These are phyloP conservation scores for Polytolypa hystricis DNA, from an alignment of 2,329 filamentous ascomycete genomes.

Conservation along the genomic window DNA sequence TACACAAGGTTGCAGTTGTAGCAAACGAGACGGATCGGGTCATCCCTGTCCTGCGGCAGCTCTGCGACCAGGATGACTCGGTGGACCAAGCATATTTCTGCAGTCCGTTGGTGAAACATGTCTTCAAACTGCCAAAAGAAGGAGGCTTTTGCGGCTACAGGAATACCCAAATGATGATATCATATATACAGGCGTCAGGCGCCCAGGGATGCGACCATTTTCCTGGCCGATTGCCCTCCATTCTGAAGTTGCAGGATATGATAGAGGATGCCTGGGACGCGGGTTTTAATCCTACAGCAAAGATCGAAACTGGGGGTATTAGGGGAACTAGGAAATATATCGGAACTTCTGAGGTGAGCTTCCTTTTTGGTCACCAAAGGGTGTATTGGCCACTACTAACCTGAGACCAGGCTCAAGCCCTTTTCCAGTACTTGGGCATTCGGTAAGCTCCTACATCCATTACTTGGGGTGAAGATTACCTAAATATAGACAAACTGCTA, in stretches of 20 bases:
- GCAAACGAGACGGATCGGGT: slow-evolving; percentile 44
- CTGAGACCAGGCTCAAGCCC: slow-evolving; percentile 57
- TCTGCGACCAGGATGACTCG: slow-evolving; percentile 53
- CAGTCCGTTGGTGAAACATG: slow-evolving; percentile 60
- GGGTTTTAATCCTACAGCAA: slow-evolving; percentile 64
- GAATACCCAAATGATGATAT: slow-evolving; percentile 85
- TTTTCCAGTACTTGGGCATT: slow-evolving; percentile 61
- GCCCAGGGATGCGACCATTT: slow-evolving; percentile 52
- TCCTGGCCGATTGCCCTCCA: slow-evolving; percentile 52
- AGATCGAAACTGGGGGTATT: slow-evolving; percentile 76
- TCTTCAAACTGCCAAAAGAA: slow-evolving; percentile 72
- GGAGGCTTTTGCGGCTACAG: slow-evolving; percentile 91
- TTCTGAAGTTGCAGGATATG: slow-evolving; percentile 71
- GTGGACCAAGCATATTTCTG: slow-evolving; percentile 70
- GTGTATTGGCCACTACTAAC: slow-evolving; percentile 9
- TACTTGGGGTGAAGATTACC: not conserved
- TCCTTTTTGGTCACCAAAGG: not conserved
- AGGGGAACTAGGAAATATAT: slow-evolving; percentile 89
- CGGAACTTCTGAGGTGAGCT: slow-evolving; percentile 69
- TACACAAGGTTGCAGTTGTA: slow-evolving; percentile 31
- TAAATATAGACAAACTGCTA: slow-evolving; percentile 11
- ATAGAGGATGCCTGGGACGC: slow-evolving; percentile 84
- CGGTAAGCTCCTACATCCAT: slow-evolving; percentile 37
- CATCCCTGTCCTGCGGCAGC: slow-evolving; percentile 49
- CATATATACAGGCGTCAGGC: slow-evolving; percentile 56